phyloP scores from a whole-genome alignment of 768 basidiomycete species.

The Boletus reticuloceps region DNA sequence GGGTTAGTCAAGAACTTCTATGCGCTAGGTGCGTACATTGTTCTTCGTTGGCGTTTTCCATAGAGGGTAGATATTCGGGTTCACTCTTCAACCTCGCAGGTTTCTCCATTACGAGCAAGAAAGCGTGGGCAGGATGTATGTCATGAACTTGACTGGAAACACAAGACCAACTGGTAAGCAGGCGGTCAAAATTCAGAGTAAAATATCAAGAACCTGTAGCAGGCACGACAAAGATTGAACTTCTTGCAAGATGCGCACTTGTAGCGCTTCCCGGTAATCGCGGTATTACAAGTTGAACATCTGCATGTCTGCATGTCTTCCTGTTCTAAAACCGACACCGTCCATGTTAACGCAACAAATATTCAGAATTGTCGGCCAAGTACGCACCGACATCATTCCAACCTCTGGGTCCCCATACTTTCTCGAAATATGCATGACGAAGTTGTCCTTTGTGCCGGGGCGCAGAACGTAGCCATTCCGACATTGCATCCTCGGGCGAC shows the following conservation, averaged over 20 bases:
- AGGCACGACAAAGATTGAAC: slow-evolving; percentile 79
- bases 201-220: slow-evolving; percentile 60
- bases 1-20: not conserved
- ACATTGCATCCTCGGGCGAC: slow-evolving; percentile 53
- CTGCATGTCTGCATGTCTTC: slow-evolving; percentile 59
- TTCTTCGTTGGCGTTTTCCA: slow-evolving; percentile 51
- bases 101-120: slow-evolving; percentile 75
- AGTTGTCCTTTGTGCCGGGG: slow-evolving; percentile 72
- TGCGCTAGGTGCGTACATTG: slow-evolving; percentile 45
- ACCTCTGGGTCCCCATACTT: slow-evolving; percentile 76
- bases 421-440: slow-evolving; percentile 84
- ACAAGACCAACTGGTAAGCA: not conserved
- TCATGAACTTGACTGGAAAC: slow-evolving; percentile 78
- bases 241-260: slow-evolving; percentile 82
- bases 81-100: slow-evolving; percentile 40
- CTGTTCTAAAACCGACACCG: slow-evolving; percentile 51
- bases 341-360: slow-evolving; percentile 1
- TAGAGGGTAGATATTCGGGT: slow-evolving; percentile 31
- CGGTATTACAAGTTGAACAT: slow-evolving; percentile 80
- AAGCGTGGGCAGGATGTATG: slow-evolving; percentile 86
- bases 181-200: not conserved
- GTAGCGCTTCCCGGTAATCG: slow-evolving; percentile 63
- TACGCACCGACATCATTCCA: slow-evolving; percentile 89
- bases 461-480: slow-evolving; percentile 63
- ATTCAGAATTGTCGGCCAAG: not conserved